Evolutionary conservation across 2,329 filamentous ascomycete species (phyloP).

Genomic region (Tolypocladium paradoxum): DNA sequence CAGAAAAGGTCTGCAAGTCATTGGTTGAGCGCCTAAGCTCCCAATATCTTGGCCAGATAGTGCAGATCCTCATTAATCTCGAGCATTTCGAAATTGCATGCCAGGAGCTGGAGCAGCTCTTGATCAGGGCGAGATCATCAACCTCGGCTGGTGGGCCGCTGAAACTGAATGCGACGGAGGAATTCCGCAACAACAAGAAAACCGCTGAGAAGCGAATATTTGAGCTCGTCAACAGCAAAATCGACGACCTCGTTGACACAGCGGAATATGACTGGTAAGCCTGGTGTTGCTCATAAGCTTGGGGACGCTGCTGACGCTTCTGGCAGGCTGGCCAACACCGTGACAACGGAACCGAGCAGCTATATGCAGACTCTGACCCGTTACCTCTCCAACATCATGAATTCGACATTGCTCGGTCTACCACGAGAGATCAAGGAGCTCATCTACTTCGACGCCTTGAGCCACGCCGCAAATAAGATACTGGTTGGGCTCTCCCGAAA

Average conservation of each 20-base stretch:
- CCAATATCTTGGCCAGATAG: slow-evolving; percentile 94
- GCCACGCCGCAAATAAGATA: slow-evolving; percentile 80
- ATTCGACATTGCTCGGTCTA: slow-evolving; percentile 81
- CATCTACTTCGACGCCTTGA: slow-evolving; percentile 94
- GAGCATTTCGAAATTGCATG: slow-evolving; percentile 96
- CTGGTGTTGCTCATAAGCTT: slow-evolving; percentile 10
- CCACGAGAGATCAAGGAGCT: slow-evolving; percentile 93
- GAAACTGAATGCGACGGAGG: slow-evolving; percentile 69
- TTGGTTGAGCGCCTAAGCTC: slow-evolving; percentile 80
- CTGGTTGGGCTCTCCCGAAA: slow-evolving; percentile 34
- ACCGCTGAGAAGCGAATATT: slow-evolving; percentile 96
- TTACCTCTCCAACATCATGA: slow-evolving; percentile 95
- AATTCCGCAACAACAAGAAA: slow-evolving; percentile 86
- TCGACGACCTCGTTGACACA: slow-evolving; percentile 92
- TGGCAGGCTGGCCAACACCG: slow-evolving; percentile 38
- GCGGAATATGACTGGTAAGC: slow-evolving; percentile 86
- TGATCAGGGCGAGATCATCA: slow-evolving; percentile 76
- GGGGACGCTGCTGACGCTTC: not conserved
- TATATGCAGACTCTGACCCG: slow-evolving; percentile 94
- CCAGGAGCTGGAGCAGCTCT: slow-evolving; percentile 73
- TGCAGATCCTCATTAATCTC: slow-evolving; percentile 94
- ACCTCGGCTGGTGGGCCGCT: slow-evolving; percentile 72
- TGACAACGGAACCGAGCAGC: slow-evolving; percentile 65
- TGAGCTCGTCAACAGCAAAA: slow-evolving; percentile 96
- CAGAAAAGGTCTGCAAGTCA: slow-evolving; percentile 80